Base-by-base conservation (phyloP, 2,329 filamentous ascomycete genomes). In the Xylariaceae sp. region DNA sequence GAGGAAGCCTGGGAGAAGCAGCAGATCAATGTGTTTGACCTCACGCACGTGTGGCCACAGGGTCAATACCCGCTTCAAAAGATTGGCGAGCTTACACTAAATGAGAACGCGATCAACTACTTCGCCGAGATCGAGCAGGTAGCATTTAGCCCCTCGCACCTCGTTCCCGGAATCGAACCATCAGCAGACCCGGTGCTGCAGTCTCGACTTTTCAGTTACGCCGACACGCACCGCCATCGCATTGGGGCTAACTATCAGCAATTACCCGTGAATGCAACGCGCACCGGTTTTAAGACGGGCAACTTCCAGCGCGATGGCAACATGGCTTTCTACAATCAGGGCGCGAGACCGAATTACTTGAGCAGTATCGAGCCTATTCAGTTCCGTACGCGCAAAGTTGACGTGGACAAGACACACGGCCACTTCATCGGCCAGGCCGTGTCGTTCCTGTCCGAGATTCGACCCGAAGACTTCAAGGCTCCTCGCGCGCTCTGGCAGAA, bases 271-370 rank as follows among this genome's bases (percentile, higher is more conserved):
- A 64, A 67, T 44, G 71, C 71, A 40, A 72, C 79, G 1, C 71
- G 69, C 64, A 71, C 60, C 67, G 70, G 70, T 66, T 74, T 78
- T 73, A 73, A 42, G 22, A 43, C 41, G 2, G 48, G 84, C 54
- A 85, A 85, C 53, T 86, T 82, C 72, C 84, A 88, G 63, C 79
- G 86, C 45, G 85, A 89, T 57, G 86, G 86, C 6, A 60, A 63
- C 47, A 89, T 89, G 84, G 77, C 81, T 46, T 72, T 80, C 61
- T 84, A 88, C 67, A 83, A 83, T 67, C 79, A 82, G 54, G 79
- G 79, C 25, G 68, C 69, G n/a, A 74, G 80, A 54, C 77, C 79
- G 4, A 79, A 78, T 64, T 84, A 83, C 55, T 69, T 52, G 4
- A 47, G 54, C 45, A 57, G 55, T 40, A 63, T 64, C 22, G 62